Percentiles rank a stretch among this genome's conserved stretches.
Evolutionary conservation across 1,284 basidiomycete species (phyloP).

Genomic region (Cystobasidium slooffiae): DNA sequence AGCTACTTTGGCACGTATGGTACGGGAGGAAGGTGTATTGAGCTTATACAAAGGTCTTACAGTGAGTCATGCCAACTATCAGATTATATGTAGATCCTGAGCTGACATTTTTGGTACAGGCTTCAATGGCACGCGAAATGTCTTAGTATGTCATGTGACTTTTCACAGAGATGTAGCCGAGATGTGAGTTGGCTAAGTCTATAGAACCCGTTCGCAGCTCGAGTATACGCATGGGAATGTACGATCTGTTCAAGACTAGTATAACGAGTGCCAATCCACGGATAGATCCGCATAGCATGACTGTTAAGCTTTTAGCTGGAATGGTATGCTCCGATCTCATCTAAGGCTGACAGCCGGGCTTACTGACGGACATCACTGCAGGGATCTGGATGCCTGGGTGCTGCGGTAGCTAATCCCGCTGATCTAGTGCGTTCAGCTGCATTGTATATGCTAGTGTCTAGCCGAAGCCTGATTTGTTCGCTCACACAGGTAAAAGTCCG

Average conservation of each 20-base stretch:
- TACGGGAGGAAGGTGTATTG: slow-evolving; percentile 45
- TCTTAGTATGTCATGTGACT: slow-evolving; percentile 44
- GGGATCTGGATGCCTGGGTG: slow-evolving; percentile 49
- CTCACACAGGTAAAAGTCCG: slow-evolving; percentile 50
- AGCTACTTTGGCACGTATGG: slow-evolving; percentile 47
- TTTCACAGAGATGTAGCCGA: not conserved
- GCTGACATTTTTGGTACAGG: slow-evolving; percentile 1
- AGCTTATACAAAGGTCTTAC: slow-evolving; percentile 51
- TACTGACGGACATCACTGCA: not conserved
- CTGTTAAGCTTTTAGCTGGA: slow-evolving; percentile 48
- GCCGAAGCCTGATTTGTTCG: not conserved
- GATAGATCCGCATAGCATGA: slow-evolving; percentile 45
- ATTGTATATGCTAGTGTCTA: not conserved
- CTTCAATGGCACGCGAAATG: slow-evolving; percentile 48
- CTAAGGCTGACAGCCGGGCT: not conserved
- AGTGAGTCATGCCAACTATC: slow-evolving; percentile 15
- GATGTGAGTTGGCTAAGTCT: not conserved
- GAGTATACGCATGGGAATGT: slow-evolving; percentile 52
- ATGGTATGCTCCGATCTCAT: slow-evolving; percentile 37
- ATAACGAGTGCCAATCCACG: slow-evolving; percentile 39
- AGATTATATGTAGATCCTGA: not conserved
- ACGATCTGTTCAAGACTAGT: slow-evolving; percentile 49
- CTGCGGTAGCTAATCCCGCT: slow-evolving; percentile 52
- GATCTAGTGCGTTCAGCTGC: slow-evolving; percentile 46
- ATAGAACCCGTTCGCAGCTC: slow-evolving; percentile 26